Conservation (phyloP, 2,329 filamentous ascomycete species). For the Neurospora sp. region DNA sequence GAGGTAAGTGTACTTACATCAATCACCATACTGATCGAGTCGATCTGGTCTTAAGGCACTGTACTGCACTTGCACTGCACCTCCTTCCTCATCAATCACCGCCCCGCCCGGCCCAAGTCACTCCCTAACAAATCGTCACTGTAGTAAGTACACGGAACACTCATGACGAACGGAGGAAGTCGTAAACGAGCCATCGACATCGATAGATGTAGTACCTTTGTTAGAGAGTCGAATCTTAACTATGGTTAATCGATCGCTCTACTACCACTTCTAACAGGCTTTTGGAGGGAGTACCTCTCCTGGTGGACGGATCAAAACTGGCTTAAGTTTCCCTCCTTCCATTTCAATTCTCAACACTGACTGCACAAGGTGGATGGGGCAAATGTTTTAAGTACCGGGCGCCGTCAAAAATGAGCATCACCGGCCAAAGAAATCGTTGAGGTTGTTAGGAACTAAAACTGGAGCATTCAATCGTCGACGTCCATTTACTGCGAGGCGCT, state of each 20-base stretch:
- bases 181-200: background rate
- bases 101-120: background rate
- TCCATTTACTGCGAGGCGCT: background rate
- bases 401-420: background rate
- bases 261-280: background rate
- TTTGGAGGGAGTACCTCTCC: background rate
- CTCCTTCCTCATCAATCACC: background rate
- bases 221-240: background rate
- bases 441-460: constrained; percentile 79
- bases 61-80: background rate
- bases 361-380: background rate
- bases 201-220: background rate
- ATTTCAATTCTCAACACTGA: background rate
- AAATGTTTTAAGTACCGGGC: background rate
- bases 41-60: background rate
- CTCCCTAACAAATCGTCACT: background rate
- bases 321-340: background rate
- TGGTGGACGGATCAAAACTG: background rate
- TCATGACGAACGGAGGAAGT: background rate
- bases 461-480: constrained; percentile 69
- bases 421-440: background rate
- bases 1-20: background rate
- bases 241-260: background rate
- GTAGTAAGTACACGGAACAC: background rate
- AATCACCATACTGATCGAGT: background rate